Evolutionary conservation across 768 basidiomycete species (phyloP).

Genomic region (Suillus plorans): DNA sequence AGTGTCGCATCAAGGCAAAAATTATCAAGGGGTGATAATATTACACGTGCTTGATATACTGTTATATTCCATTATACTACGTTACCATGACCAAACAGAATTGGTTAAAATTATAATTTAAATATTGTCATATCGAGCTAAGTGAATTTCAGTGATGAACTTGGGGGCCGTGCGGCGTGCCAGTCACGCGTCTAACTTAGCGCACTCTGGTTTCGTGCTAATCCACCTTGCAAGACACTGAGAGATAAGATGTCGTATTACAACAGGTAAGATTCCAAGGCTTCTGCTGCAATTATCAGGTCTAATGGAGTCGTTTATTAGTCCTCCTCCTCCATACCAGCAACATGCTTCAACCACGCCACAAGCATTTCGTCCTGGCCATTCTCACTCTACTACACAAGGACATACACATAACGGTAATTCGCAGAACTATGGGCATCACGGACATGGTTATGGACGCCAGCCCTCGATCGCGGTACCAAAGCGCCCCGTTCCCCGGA

Average conservation of each 20-base stretch:
- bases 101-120: too few relatives aligned
- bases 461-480: neutral
- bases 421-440: neutral
- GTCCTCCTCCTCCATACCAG: conserved; percentile 3
- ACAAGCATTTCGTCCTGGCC: neutral
- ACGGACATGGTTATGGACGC: neutral
- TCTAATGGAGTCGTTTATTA: neutral
- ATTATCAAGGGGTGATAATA: too few relatives aligned
- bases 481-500: neutral
- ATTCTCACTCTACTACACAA: neutral
- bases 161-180: too few relatives aligned
- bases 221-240: neutral
- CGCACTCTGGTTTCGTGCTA: neutral
- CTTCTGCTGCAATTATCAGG: neutral
- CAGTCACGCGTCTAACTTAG: neutral
- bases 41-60: too few relatives aligned
- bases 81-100: too few relatives aligned
- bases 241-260: conserved; percentile 1
- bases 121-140: too few relatives aligned
- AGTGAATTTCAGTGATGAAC: too few relatives aligned
- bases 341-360: neutral
- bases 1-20: too few relatives aligned
- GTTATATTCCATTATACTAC: too few relatives aligned
- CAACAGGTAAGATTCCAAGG: neutral
- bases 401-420: neutral